phyloP scores from a whole-genome alignment of 1,284 basidiomycete species.

The Vanrija pseudolonga region DNA sequence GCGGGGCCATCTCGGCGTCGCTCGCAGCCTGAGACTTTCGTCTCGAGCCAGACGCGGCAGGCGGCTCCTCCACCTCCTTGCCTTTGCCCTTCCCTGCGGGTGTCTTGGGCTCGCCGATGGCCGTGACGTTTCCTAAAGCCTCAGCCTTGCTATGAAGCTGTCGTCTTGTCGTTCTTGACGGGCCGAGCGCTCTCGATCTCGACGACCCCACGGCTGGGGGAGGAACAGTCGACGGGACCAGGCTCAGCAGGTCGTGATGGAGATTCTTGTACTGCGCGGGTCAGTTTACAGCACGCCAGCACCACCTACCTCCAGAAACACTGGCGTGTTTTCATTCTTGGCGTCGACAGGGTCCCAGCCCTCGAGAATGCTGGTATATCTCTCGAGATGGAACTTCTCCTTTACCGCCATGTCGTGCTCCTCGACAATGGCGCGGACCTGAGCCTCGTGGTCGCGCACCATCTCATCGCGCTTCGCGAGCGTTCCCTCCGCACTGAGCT shows the following conservation, averaged over 20 bases:
- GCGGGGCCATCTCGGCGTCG: constrained; percentile 26
- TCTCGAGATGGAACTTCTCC: constrained; percentile 79
- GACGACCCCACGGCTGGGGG: not conserved
- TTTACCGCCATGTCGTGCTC: constrained; percentile 73
- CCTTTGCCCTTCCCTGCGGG: constrained; percentile 14
- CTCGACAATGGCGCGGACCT: constrained; percentile 61
- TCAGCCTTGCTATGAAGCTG: constrained; percentile 36
- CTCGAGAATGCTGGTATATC: constrained; percentile 65
- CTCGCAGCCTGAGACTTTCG: constrained; percentile 2
- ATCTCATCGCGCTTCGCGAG: constrained; percentile 48
- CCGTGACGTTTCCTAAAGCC: constrained; percentile 21
- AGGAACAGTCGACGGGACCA: constrained; percentile 17
- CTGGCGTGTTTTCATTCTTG: constrained; percentile 66
- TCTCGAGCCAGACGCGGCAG: not conserved
- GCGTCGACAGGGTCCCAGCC: constrained; percentile 70
- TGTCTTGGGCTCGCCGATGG: constrained; percentile 1
- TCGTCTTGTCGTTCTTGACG: constrained; percentile 38
- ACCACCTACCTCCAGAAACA: constrained; percentile 65
- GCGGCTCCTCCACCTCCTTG: constrained; percentile 2
- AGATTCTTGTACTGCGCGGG: constrained; percentile 26
- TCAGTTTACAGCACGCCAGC: not conserved
- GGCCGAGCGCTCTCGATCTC: not conserved
- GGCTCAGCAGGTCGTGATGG: constrained; percentile 33
- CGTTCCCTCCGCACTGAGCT: constrained; percentile 28
- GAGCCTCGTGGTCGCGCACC: constrained; percentile 58